Evolutionary conservation across 176 grass and related monocot species (phyloP).

Genomic region (Aegilops umbellulata): DNA sequence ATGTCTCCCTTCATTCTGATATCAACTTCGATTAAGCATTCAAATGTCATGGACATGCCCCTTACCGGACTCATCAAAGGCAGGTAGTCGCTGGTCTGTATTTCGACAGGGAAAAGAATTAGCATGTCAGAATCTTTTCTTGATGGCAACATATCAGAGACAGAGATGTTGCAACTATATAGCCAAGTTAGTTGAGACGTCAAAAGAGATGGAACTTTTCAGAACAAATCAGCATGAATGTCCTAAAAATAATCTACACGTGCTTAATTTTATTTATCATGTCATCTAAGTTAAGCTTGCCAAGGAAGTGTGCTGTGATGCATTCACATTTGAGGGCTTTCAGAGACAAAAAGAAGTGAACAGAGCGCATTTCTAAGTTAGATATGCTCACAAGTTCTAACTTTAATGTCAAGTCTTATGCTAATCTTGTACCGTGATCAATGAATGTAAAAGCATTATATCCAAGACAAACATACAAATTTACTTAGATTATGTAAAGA

Average conservation of each 20-base stretch:
- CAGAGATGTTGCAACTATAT: neutral
- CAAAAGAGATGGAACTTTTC: neutral
- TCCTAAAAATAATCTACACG: neutral
- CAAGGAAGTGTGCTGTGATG: neutral
- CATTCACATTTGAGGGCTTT: neutral
- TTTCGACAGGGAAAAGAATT: neutral
- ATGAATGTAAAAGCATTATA: neutral
- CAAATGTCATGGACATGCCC: slow-evolving; percentile 8
- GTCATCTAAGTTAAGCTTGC: neutral
- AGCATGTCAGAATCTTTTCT: neutral
- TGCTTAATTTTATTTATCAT: neutral
- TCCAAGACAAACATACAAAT: neutral
- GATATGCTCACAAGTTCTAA: neutral
- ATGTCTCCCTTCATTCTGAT: neutral
- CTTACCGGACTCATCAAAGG: neutral
- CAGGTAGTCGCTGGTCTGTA: neutral
- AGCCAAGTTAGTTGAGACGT: neutral
- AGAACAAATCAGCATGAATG: neutral
- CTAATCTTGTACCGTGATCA: neutral
- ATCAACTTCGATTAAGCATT: slow-evolving; percentile 7
- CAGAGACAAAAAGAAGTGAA: neutral
- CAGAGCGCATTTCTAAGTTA: neutral
- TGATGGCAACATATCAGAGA: neutral
- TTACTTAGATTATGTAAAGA: neutral
- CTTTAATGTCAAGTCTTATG: neutral